Conservation (phyloP, 306 rosid genomes). For the Luffa aegyptiaca region DNA sequence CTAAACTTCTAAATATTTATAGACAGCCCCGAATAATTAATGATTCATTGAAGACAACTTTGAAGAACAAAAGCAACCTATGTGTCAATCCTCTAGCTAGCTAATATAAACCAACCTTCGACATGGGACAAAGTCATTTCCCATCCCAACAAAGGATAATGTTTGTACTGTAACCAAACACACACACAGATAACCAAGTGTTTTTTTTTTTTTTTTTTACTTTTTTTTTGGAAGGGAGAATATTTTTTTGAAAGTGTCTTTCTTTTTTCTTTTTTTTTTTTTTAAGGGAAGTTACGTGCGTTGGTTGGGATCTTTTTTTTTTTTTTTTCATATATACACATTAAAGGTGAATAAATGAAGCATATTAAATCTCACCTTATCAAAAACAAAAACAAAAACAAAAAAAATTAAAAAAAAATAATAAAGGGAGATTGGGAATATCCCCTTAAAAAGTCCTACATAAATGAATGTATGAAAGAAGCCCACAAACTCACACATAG, state of each 20-base stretch:
- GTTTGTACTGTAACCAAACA: neutral
- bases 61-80: neutral
- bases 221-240: neutral
- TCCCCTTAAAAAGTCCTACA: constrained; percentile 15
- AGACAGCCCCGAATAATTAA: no score
- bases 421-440: neutral
- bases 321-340: neutral
- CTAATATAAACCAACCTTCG: neutral
- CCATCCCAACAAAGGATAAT: neutral
- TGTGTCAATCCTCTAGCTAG: neutral
- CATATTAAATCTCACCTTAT: constrained; percentile 31
- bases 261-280: neutral
- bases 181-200: neutral
- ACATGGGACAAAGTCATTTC: no score
- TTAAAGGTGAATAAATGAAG: constrained; percentile 19
- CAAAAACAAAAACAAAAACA: constrained; percentile 9
- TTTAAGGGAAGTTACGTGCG: neutral
- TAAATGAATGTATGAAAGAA: constrained; percentile 22
- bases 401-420: neutral
- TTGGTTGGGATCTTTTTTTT: neutral
- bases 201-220: neutral
- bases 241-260: constrained; percentile 4
- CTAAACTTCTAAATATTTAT: no score
- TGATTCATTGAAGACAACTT: no score
- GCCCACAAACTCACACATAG: constrained; percentile 25